A percentile compares a stretch with the other conserved stretches of the same genome.
Evolutionary conservation across 108 stramenopile genomes (phyloP).

Genomic region (Nannochloropsis oceanica): DNA sequence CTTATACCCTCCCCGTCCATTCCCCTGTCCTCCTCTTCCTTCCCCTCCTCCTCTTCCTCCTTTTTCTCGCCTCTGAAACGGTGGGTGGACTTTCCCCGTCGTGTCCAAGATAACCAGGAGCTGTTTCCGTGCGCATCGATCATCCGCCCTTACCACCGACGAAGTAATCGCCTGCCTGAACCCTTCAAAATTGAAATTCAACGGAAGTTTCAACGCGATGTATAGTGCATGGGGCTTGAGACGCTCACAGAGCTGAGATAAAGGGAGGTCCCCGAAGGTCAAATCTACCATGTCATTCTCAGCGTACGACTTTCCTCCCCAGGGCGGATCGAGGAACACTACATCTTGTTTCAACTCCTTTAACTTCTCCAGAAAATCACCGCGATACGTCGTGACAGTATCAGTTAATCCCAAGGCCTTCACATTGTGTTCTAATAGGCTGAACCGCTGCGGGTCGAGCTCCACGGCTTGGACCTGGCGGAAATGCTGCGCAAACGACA

Average conservation of each 20-base stretch:
- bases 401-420: neutral
- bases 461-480: neutral
- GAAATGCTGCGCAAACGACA: neutral
- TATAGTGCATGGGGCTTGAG: neutral
- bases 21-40: neutral
- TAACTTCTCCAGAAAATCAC: neutral
- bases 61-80: neutral
- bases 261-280: neutral
- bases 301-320: neutral
- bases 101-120: neutral
- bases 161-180: neutral
- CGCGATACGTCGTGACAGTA: neutral
- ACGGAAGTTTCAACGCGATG: neutral
- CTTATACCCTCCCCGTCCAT: neutral
- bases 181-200: neutral
- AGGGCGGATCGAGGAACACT: neutral
- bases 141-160: neutral
- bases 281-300: neutral
- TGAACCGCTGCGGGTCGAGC: neutral
- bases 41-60: neutral
- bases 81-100: neutral
- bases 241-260: neutral
- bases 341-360: neutral
- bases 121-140: neutral
- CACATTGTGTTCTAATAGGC: neutral